Evolutionary conservation across 192 early-diverging fungal species (phyloP), one percentile per base, ranked within the genome.

Genomic region (Coemansia sp.): DNA sequence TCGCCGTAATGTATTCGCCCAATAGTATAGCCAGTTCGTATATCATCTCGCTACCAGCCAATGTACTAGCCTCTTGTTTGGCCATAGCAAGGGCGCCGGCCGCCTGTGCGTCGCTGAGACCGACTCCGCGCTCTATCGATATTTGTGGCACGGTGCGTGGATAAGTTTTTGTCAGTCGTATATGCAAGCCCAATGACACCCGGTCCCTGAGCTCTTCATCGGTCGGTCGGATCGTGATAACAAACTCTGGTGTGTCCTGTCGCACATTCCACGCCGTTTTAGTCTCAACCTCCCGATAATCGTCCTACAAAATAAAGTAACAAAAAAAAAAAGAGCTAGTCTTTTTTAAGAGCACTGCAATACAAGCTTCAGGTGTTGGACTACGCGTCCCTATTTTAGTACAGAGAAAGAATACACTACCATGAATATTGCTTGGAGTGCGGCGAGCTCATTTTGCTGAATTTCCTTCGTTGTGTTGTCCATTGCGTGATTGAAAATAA

Each of bases 381-480:
- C 40, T 55, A 62, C 38, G 0, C 30, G 3, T n/a, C 63, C 7
- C 49, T 9, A 43, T 43, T 11, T 6, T 16, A 13, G 21, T 64
- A 16, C 68, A 49, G 21, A 13, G 43, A 26, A 26, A 14, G 14
- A 43, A 70, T n/a, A 37, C 16, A 63, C 23, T 73, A 78, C 74
- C 78, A 78, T 77, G 63, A 81, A 85, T 61, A 85, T 87, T 42
- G 87, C 88, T 74, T 79, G 72, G 14, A 93, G 74, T 35, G 89
- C 91, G 62, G 88, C 89, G 30, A 93, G 75, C 78, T 93, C 91
- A 73, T 91, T 88, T 46, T 86, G 70, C 79, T 93, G 91, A 33
- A 89, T 78, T 73, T 82, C 79, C 47, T 62, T 67, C 17, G 79
- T 76, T 62, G 59, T 49, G 17, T 69, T 71, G 71, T 82, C 79